These are phyloP conservation scores for Penicillium sp. DNA, from an alignment of 2,329 filamentous ascomycete species.

Conservation along the genomic window DNA sequence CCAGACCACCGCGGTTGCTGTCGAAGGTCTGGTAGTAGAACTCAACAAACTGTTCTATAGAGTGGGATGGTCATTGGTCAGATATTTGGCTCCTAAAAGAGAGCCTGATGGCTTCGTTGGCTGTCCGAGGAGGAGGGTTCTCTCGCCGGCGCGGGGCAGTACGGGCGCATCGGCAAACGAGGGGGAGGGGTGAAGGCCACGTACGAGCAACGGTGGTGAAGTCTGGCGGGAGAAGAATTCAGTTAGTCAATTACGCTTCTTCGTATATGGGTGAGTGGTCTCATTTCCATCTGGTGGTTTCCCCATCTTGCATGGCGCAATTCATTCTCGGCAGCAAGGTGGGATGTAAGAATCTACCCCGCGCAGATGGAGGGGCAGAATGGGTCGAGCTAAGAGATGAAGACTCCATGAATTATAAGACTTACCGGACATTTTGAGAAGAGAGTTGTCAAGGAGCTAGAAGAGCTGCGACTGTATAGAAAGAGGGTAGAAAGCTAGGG, in stretches of 20 bases:
- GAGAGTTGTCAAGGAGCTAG: constrained; percentile 7
- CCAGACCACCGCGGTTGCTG: constrained; percentile 66
- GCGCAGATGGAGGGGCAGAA: neutral
- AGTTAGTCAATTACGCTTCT: constrained; percentile 17
- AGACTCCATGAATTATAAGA: constrained; percentile 5
- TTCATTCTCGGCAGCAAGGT: constrained; percentile 10
- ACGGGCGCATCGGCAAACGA: constrained; percentile 6
- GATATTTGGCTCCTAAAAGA: constrained; percentile 7
- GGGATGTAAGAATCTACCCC: constrained; percentile 18
- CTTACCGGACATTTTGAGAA: constrained; percentile 43
- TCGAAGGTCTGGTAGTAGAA: constrained; percentile 95
- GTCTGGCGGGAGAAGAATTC: constrained; percentile 30
- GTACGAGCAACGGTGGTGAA: constrained; percentile 46
- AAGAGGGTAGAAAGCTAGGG: constrained; percentile 9
- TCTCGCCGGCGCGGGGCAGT: constrained; percentile 10
- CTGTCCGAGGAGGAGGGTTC: neutral
- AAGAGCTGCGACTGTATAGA: constrained; percentile 29
- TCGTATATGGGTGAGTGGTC: neutral
- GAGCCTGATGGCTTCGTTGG: neutral
- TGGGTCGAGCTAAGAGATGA: neutral
- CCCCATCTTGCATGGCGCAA: constrained; percentile 19
- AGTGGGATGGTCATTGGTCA: constrained; percentile 23
- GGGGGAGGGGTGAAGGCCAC: constrained; percentile 21
- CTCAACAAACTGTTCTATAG: constrained; percentile 78
- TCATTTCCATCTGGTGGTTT: constrained; percentile 7